Base-by-base conservation (phyloP, 192 early-diverging fungal species). In the Coemansia sp. region DNA sequence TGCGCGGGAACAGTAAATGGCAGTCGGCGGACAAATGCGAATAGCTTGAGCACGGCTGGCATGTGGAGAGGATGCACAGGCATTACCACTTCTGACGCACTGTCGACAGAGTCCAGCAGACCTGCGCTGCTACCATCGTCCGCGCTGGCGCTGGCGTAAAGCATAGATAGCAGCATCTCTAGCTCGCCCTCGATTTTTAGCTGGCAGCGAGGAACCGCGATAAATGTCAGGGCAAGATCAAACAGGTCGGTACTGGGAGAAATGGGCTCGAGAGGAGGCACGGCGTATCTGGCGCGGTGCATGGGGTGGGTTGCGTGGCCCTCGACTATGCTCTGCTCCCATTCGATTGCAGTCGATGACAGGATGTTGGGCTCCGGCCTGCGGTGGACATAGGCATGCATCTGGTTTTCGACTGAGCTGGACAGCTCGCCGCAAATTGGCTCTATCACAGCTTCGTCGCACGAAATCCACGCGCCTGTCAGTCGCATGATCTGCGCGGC, bases 271-370 rank as follows among this genome's bases (percentile, higher is more conserved):
- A 90, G 85, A 4, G 89, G 89, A 11, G 84, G 76, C 24, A 85
- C 64, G 5, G 87, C 78, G 19, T 84, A 72, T 8, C 89, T 67
- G 19, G 88, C 80, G 47, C 87, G 86, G 51, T 89, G 85, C 89
- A 90, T 90, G 9, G 89, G 89, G 58, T 90, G 89, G 0, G 87
- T 87, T n/a, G 88, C 84, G 66, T 90, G 89, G 14, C 89, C 89
- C 56, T 90, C 89, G 8, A 87, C 51, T 17, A 90, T 71, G 54
- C 73, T 69, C 67, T 90, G 88, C 53, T 90, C 89, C 89, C 89
- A 90, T 38, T 86, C 87, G 11, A 88, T 62, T 11, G 79, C 76
- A 2, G 79, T 67, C 2, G 87, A 86, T 0, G 31, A 19, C 10
- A 75, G 54, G 63, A 81, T 60, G 68, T 76, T 73, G 46, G 53